These are phyloP conservation scores for Pseudogymnoascus sp. DNA, from an alignment of 2,329 filamentous ascomycete species.

Conservation along the genomic window DNA sequence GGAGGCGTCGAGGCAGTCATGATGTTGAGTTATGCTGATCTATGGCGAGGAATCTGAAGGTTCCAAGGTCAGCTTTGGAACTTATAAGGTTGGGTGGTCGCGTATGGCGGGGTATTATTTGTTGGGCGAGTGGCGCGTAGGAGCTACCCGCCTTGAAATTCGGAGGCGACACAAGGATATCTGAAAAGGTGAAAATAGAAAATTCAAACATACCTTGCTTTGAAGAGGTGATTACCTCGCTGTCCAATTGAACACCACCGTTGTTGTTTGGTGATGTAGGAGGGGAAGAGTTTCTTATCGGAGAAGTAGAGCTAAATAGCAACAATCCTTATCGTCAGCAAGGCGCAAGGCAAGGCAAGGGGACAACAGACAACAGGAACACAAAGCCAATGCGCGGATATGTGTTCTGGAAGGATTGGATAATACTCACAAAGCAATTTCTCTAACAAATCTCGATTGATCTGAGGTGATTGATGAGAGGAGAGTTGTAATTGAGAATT, in stretches of 20 bases:
- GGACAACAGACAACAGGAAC: not conserved
- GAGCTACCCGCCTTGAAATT: not conserved
- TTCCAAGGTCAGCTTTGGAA: constrained; percentile 15
- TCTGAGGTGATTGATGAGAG: not conserved
- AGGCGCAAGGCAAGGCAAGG: not conserved
- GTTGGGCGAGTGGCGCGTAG: not conserved
- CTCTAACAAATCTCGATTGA: constrained; percentile 3
- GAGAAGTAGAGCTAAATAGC: not conserved
- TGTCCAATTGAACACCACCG: constrained; percentile 5
- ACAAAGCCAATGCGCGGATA: not conserved
- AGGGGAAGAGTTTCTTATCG: constrained; percentile 4
- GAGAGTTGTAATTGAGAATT: not conserved
- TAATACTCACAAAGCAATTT: not conserved
- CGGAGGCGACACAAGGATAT: not conserved
- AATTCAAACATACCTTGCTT: constrained; percentile 1
- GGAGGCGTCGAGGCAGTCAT: not conserved
- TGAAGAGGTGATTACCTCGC: constrained; percentile 5
- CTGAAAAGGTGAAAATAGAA: not conserved
- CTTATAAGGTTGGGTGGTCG: not conserved
- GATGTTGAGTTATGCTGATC: not conserved
- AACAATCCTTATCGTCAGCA: not conserved
- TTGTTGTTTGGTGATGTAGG: constrained; percentile 4
- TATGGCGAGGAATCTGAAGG: constrained; percentile 12
- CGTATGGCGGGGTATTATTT: not conserved
- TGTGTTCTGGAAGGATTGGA: constrained; percentile 3